A percentile compares a stretch with the other conserved stretches of the same genome.
Conservation (phyloP, 1,139 yeast species). For the Saccharomyces hybrid region DNA sequence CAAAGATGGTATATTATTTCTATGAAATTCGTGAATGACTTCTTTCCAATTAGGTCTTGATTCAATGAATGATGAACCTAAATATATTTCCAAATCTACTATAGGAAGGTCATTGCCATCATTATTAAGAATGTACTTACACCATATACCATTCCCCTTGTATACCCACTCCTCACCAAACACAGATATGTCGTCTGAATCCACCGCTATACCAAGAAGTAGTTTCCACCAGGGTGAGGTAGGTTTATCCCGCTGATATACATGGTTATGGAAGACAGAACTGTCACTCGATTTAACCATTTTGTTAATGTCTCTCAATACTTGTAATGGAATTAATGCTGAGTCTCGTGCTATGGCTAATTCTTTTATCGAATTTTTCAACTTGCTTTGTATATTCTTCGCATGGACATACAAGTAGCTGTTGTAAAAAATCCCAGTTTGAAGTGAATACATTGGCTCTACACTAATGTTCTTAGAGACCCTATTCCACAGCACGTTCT, state of each 20-base stretch:
- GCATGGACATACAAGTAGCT: conserved; percentile 13
- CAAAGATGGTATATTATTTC: conserved; percentile 2
- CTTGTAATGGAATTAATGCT: conserved; percentile 9
- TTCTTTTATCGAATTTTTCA: conserved; percentile 9
- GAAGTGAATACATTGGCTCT: conserved; percentile 10
- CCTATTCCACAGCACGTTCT: conserved; percentile 10
- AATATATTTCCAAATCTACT: conserved; percentile 9
- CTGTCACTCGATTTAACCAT: conserved; percentile 11
- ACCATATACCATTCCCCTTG: conserved; percentile 17
- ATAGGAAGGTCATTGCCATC: conserved; percentile 4
- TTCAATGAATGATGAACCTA: conserved; percentile 15
- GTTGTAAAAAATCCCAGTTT: conserved; percentile 7
- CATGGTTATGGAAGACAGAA: conserved; percentile 15
- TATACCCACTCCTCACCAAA: conserved; percentile 17
- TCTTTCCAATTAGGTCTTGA: conserved; percentile 16
- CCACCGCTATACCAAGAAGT: not conserved
- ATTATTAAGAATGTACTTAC: conserved; percentile 8
- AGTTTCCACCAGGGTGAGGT: not conserved
- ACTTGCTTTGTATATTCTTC: not conserved
- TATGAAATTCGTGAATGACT: conserved; percentile 11
- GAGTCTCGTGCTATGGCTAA: conserved; percentile 14
- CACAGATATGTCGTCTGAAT: conserved; percentile 5
- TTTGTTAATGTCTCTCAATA: conserved; percentile 9
- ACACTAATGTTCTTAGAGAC: conserved; percentile 11
- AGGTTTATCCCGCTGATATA: conserved; percentile 2